These are phyloP conservation scores for Oxyria digyna DNA, from an alignment of 148 eudicot genomes.

Conservation along the genomic window DNA sequence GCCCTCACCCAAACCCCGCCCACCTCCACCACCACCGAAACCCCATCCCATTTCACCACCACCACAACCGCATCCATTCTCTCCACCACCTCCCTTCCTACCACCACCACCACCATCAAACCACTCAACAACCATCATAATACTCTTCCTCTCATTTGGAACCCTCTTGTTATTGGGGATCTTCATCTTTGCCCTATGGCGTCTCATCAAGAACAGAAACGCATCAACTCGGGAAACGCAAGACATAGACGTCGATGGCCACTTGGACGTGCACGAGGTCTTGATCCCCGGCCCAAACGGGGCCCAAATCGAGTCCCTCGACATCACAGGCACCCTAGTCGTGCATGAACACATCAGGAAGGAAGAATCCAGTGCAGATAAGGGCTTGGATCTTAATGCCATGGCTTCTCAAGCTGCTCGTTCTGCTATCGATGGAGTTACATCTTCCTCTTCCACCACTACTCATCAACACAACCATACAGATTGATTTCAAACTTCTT, in stretches of 20 bases:
- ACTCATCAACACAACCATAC: not conserved
- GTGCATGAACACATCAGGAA: constrained; percentile 3
- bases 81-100: constrained; percentile 2
- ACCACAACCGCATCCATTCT: not conserved
- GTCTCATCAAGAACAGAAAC: not conserved
- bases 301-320: not conserved
- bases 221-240: not conserved
- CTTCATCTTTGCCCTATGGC: not conserved
- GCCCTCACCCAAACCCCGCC: not conserved
- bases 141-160: constrained; percentile 2
- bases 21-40: not conserved
- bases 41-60: not conserved
- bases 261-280: constrained; percentile 1
- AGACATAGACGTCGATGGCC: constrained; percentile 2
- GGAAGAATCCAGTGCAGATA: not conserved
- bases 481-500: not conserved
- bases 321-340: not conserved
- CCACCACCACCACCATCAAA: not conserved
- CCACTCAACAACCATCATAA: constrained; percentile 1
- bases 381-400: constrained; percentile 5
- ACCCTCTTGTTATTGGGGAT: not conserved
- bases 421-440: not conserved
- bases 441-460: not conserved
- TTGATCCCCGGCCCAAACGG: constrained; percentile 1
- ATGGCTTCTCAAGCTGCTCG: not conserved